Evolutionary conservation across 2,329 filamentous ascomycete genomes (phyloP).

Genomic region (Xylariaceae sp.): DNA sequence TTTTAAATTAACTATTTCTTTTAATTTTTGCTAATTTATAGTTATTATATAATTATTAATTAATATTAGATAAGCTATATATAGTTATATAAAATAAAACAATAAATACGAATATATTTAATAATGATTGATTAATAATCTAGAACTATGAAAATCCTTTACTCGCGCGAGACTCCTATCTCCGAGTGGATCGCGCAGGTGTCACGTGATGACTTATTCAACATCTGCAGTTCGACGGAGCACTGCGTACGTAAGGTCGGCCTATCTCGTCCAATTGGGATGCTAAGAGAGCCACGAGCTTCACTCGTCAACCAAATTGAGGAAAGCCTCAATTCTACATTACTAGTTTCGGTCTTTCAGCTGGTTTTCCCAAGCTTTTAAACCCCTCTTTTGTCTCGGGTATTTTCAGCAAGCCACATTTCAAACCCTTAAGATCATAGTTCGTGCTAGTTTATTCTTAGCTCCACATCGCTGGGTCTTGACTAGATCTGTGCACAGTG

Average conservation of each 20-base stretch:
- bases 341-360: background rate
- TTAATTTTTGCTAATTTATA: too few relatives aligned
- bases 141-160: too few relatives aligned
- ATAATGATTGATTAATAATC: too few relatives aligned
- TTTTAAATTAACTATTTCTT: background rate
- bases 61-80: too few relatives aligned
- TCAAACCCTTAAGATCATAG: background rate
- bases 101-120: too few relatives aligned
- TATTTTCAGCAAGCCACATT: background rate
- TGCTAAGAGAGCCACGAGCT: background rate
- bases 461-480: background rate
- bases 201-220: too few relatives aligned
- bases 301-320: background rate
- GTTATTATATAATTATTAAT: too few relatives aligned
- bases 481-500: background rate
- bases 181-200: too few relatives aligned
- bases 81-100: too few relatives aligned
- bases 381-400: background rate
- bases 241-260: too few relatives aligned
- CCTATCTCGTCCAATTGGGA: background rate
- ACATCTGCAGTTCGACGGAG: too few relatives aligned
- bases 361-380: background rate
- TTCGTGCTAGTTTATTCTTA: background rate
- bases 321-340: background rate
- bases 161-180: too few relatives aligned